Base-by-base conservation (phyloP, 495 filamentous ascomycete genomes). In the Aspergillus heteromorphus region DNA sequence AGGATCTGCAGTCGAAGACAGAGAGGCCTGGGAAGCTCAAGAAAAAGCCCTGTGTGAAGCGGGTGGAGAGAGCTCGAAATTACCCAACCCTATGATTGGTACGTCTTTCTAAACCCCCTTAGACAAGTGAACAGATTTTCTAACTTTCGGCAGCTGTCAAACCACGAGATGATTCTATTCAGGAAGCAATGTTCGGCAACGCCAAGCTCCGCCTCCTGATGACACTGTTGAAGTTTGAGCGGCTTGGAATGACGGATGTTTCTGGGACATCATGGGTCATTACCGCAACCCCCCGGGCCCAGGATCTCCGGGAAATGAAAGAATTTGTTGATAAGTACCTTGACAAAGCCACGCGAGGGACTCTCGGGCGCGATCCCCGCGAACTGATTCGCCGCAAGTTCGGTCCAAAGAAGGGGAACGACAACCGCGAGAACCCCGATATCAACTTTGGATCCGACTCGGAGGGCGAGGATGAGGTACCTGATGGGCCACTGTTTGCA, bases 161-260 rank as follows among this genome's bases (percentile, higher is more conserved):
- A 57, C 79, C 88, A 1, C 83, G 85, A 38, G 83, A 80, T 40
- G 87, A 92, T 40, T 75, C 81, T 25, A 77, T 83, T 36, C 83
- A 85, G 45, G 79, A 76, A 3, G 87, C 89, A 19, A 83, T 95
- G 70, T 95, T 92, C 68, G 91, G 88, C 59, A 91, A 97, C 61
- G 84, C 87, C n/a, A 85, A 90, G 62, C 83, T 97, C 7, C 87
- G 92, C 23, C 84, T 97, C 20, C 82, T 99, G 6, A 86, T 97
- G 82, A 83, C 75, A 0, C 75, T 91, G 3, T 73, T 86, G 42
- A 88, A 89, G 4, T 82, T 93, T 48, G 82, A 87, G 60, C 77
- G 83, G 14, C 72, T 90, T 4, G 83, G 86, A 3, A 66, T 73
- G 16, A 75, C 85, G 41, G 87, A 92, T 52, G 87, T 92, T 10